Evolutionary conservation across 139 green algal species (phyloP), one percentile per base, ranked within the genome.

Genomic region (Micractinium conductrix): DNA sequence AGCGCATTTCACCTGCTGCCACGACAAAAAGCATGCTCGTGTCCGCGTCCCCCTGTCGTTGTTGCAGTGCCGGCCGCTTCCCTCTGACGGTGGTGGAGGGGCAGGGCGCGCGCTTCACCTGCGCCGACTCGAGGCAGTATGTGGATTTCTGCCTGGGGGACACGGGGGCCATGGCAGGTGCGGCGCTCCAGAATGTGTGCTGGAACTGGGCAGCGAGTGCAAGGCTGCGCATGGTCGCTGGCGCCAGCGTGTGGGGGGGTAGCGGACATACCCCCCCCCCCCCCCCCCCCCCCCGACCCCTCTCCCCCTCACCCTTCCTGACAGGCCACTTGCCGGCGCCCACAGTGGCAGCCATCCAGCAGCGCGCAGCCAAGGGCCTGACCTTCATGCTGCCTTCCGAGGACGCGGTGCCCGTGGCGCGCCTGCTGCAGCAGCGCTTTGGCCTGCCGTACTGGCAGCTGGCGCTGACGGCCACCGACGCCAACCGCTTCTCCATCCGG

Each of bases 371-470:
- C 35, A 45, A 44, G 6, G 65, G 65, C 4, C 12, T 42, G 17
- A 74, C 68, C 68, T 74, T 74, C 68, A 74, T 74, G 68, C 68
- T 74, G 33, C 68, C 68, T 35, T 38, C 65, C 22, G 65, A 73
- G 65, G 65, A 73, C 17, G 65, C 65, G n/a, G 65, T 43, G 65
- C 30, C 19, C 6, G 65, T 43, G 65, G 65, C 19, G 9, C 65
- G 65, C 19, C 19, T 38, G 65, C 65, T 73, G 30, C 28, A 42
- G 30, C 22, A n/a, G 30, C 65, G 65, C 65, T 73, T 73, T 17
- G 65, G 65, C 33, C 65, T 73, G 33, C n/a, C n/a, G 30, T 73
- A 73, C 65, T 73, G 65, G 65, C 65, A 73, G 65, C 30, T 73
- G 22, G 65, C 65, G 28, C 65, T 73, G 28, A 73, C 65, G 7